Base-by-base conservation (phyloP, 1,284 basidiomycete species). In the Malassezia japonica region DNA sequence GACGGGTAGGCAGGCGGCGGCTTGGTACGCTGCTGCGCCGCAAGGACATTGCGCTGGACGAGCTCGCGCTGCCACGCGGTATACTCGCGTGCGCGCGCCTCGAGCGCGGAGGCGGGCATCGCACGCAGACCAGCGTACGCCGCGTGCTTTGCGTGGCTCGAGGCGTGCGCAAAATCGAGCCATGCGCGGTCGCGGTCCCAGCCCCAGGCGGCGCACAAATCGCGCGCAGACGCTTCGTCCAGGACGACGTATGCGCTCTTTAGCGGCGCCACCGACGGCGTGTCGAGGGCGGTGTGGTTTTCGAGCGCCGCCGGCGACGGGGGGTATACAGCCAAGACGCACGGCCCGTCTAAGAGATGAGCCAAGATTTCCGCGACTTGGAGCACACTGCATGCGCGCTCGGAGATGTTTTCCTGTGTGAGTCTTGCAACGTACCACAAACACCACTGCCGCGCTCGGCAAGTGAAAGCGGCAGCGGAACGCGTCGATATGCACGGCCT, bases 1-100 rank as follows among this genome's bases (percentile, higher is more conserved):
- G 1, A 7, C 2, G 37, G 37, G 18, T 39, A 39, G 13, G 2
- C 15, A 5, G 12, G 37, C n/a, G 37, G 13, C 12, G 37, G 18
- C 20, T 39, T 9, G 21, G 37, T 6, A 13, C 43, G 43, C 34
- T 4, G 15, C 13, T 37, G 38, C 8, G 43, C 40, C 5, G 46
- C 46, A 1, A 13, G 18, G 1, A 31, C 37, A 29, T 54, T 54
- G 7, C 20, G 46, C 15, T 16, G 18, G 2, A 54, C 39, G 4
- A 54, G 32, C 27, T 36, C 27, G n/a, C 20, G 34, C 18, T 36
- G 45, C 51, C 51, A 54, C n/a, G 27, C 33, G 9, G 9, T 8
- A 23, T 54, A 54, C 33, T 54, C 40, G 25, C 12, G 16, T 23
- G 33, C 37, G 12, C 32, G 21, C 23, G 18, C 27, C 2, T 33